phyloP scores from a whole-genome alignment of 352 stramenopile species.

The Globisporangium radiosum region DNA sequence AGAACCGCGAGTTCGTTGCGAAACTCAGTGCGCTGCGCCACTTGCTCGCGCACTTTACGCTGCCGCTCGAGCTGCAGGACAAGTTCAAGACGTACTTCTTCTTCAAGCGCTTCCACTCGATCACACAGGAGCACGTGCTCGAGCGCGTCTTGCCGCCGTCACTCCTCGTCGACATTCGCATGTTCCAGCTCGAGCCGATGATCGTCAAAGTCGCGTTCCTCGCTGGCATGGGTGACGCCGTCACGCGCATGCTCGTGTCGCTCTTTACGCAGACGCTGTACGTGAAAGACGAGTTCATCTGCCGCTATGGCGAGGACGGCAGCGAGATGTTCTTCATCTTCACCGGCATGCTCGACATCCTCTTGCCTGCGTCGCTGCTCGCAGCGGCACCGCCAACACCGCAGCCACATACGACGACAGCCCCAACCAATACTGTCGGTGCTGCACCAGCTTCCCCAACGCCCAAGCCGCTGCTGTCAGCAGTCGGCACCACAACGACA shows the following conservation, averaged over 20 bases:
- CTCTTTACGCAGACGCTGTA: slow-evolving; percentile 52
- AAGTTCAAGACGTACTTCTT: slow-evolving; percentile 66
- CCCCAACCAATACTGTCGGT: too few relatives aligned
- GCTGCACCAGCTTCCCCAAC: not conserved
- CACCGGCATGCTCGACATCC: slow-evolving; percentile 49
- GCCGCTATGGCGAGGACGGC: slow-evolving; percentile 44
- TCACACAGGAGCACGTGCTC: slow-evolving; percentile 56
- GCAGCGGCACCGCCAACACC: not conserved
- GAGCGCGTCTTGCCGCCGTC: slow-evolving; percentile 47
- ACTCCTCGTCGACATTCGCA: slow-evolving; percentile 50
- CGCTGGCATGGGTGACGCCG: slow-evolving; percentile 41
- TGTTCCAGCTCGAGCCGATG: slow-evolving; percentile 62
- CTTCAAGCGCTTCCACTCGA: slow-evolving; percentile 64
- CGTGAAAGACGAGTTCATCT: slow-evolving; percentile 52
- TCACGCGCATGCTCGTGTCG: slow-evolving; percentile 50
- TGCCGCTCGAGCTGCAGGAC: slow-evolving; percentile 31
- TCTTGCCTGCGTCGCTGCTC: slow-evolving; percentile 20
- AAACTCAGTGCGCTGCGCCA: slow-evolving; percentile 51
- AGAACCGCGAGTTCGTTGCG: slow-evolving; percentile 49
- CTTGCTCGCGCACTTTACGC: slow-evolving; percentile 41
- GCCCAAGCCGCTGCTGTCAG: not conserved
- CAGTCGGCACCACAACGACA: not conserved
- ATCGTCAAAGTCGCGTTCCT: slow-evolving; percentile 66
- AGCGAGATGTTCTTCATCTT: slow-evolving; percentile 73
- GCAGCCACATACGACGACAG: not conserved